These are phyloP conservation scores for Melocanna baccifera DNA, from an alignment of 176 grass and related monocot species.

Conservation along the genomic window DNA sequence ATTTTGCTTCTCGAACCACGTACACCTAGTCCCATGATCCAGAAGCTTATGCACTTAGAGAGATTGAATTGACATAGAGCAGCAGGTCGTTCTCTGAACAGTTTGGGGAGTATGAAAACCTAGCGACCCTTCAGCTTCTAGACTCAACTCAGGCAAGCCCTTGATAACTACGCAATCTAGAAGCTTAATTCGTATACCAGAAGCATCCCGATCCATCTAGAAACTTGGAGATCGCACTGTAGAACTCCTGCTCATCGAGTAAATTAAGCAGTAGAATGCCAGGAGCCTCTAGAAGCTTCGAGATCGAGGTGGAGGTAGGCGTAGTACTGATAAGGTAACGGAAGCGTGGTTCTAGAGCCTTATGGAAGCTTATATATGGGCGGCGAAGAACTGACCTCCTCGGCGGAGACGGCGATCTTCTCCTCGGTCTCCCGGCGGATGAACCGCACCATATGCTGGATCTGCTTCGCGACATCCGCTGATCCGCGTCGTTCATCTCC, in stretches of 20 bases:
- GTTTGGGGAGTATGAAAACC: not conserved
- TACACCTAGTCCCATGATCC: not conserved
- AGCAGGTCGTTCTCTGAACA: not conserved
- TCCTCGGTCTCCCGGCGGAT: conserved; percentile 92
- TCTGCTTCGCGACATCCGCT: conserved; percentile 93
- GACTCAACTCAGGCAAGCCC: not conserved
- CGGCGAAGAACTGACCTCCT: conserved; percentile 53
- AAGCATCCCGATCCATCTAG: not conserved
- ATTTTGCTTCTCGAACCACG: not conserved
- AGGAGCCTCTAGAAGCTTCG: not conserved
- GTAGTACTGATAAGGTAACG: not conserved
- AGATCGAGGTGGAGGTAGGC: not conserved
- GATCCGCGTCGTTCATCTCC: conserved; percentile 85
- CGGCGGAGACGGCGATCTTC: conserved; percentile 95
- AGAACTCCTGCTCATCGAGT: not conserved
- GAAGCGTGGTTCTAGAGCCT: not conserved
- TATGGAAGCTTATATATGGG: not conserved
- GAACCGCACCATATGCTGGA: conserved; percentile 96
- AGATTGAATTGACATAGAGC: not conserved
- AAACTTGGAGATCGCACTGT: not conserved
- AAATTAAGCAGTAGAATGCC: not conserved
- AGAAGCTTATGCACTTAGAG: not conserved
- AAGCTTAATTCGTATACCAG: not conserved
- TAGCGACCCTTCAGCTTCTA: not conserved
- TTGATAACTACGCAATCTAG: not conserved